A percentile compares a stretch with the other conserved stretches of the same genome.
Evolutionary conservation across 257 asterid species (phyloP).

Genomic region (Forsythia suspensa): DNA sequence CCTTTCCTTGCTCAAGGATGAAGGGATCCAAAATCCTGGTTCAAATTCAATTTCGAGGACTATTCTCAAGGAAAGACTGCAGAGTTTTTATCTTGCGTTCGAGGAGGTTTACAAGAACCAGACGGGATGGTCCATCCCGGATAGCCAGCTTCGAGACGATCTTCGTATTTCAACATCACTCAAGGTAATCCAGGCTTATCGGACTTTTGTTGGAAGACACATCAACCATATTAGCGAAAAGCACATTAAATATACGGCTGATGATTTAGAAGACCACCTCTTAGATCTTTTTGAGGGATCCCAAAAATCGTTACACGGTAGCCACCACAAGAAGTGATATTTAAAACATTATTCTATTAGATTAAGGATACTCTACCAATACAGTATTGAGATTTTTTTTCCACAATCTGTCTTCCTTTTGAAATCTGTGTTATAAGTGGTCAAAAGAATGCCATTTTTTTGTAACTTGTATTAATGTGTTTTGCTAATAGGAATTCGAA

Average conservation of each 20-base stretch:
- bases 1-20: conserved; percentile 65
- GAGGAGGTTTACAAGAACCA: conserved; percentile 96
- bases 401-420: neutral
- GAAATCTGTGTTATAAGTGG: conserved; percentile 28
- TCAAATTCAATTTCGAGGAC: conserved; percentile 62
- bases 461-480: neutral
- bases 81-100: conserved; percentile 69
- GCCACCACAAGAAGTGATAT: conserved; percentile 56
- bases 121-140: conserved; percentile 79
- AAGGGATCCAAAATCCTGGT: conserved; percentile 64
- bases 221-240: conserved; percentile 59
- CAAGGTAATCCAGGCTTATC: conserved; percentile 79
- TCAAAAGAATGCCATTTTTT: conserved; percentile 41
- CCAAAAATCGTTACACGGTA: conserved; percentile 64
- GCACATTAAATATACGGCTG: conserved; percentile 76
- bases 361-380: neutral
- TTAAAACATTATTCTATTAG: neutral
- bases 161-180: conserved; percentile 78
- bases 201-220: conserved; percentile 84
- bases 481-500: neutral
- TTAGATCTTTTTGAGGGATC: conserved; percentile 82
- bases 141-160: conserved; percentile 74
- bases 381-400: neutral
- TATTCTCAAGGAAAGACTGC: conserved; percentile 69
- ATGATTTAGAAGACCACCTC: conserved; percentile 65